Percentiles rank a stretch among this genome's conserved stretches.
These are phyloP conservation scores for Metschnikowia colocasiae DNA, from an alignment of 805 yeast genomes.

Conservation along the genomic window DNA sequence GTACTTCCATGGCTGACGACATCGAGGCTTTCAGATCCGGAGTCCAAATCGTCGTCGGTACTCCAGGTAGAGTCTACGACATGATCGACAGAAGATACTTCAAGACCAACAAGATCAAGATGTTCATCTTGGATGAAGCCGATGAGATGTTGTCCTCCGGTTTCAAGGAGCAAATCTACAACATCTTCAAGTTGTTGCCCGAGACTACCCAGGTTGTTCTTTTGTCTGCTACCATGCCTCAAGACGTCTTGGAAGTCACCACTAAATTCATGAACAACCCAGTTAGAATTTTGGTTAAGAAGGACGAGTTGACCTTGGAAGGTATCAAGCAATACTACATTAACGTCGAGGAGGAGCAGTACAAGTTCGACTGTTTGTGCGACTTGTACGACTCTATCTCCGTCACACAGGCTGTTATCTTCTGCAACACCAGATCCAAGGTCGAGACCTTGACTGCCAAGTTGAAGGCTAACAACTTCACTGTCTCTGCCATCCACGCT, in stretches of 20 bases:
- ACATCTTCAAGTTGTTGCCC: conserved; percentile 86
- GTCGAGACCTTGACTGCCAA: conserved; percentile 84
- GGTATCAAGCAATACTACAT: conserved; percentile 92
- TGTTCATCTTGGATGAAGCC: conserved; percentile 97
- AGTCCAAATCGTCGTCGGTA: conserved; percentile 93
- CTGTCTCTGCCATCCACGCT: conserved; percentile 93
- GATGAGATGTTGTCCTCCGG: conserved; percentile 94
- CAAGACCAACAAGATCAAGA: conserved; percentile 78
- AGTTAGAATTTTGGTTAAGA: conserved; percentile 87
- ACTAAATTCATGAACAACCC: conserved; percentile 93
- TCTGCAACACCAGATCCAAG: conserved; percentile 93
- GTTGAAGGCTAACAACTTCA: conserved; percentile 74
- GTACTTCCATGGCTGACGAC: conserved; percentile 87
- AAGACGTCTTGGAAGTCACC: conserved; percentile 87
- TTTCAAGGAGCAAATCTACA: conserved; percentile 92
- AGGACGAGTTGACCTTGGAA: conserved; percentile 92
- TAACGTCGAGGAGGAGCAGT: conserved; percentile 88
- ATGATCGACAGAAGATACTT: conserved; percentile 90
- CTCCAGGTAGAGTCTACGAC: conserved; percentile 97
- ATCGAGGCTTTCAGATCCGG: conserved; percentile 78
- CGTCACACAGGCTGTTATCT: conserved; percentile 95
- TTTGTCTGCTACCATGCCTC: conserved; percentile 91
- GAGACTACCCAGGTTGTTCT: conserved; percentile 90
- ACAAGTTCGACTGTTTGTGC: conserved; percentile 91
- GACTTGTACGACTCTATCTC: conserved; percentile 94